Percentiles rank a stretch among this genome's conserved stretches.
Conservation (phyloP, 2,329 filamentous ascomycete species). For the Cucurbitaria berberidis region DNA sequence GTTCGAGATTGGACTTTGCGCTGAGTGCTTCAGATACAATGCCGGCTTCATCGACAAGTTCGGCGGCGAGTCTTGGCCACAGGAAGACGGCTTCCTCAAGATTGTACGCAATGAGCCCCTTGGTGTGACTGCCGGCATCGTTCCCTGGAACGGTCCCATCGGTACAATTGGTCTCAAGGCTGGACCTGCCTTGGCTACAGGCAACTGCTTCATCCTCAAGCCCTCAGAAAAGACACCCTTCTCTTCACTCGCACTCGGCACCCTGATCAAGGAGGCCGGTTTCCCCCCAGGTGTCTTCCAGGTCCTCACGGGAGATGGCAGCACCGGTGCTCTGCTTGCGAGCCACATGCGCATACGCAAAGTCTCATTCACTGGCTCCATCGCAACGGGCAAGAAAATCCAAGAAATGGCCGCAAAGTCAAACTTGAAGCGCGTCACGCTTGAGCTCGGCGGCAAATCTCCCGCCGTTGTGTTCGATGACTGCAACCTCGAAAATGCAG, state of each 20-base stretch:
- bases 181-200: slow-evolving; percentile 44
- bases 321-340: slow-evolving; percentile 47
- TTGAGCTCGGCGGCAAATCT: slow-evolving; percentile 55
- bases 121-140: slow-evolving; percentile 52
- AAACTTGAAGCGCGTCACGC: slow-evolving; percentile 53
- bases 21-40: slow-evolving; percentile 48
- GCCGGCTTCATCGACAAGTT: slow-evolving; percentile 45
- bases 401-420: slow-evolving; percentile 50
- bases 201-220: slow-evolving; percentile 48
- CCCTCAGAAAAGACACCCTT: slow-evolving; percentile 47
- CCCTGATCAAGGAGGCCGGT: slow-evolving; percentile 45
- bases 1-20: slow-evolving; percentile 51
- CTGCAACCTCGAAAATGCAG: slow-evolving; percentile 51
- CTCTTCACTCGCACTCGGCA: slow-evolving; percentile 40
- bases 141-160: slow-evolving; percentile 52
- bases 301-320: slow-evolving; percentile 47
- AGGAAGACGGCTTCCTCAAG: slow-evolving; percentile 56
- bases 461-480: slow-evolving; percentile 55
- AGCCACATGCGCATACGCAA: slow-evolving; percentile 50
- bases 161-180: slow-evolving; percentile 48
- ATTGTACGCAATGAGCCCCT: slow-evolving; percentile 52
- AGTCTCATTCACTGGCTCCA: slow-evolving; percentile 52
- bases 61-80: slow-evolving; percentile 46
- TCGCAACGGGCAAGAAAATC: slow-evolving; percentile 48
- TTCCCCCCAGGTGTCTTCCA: slow-evolving; percentile 53